Evolutionary conservation across 345 rosid genomes (phyloP), one percentile per base, ranked within the genome.

Genomic region (Hypericum perforatum): DNA sequence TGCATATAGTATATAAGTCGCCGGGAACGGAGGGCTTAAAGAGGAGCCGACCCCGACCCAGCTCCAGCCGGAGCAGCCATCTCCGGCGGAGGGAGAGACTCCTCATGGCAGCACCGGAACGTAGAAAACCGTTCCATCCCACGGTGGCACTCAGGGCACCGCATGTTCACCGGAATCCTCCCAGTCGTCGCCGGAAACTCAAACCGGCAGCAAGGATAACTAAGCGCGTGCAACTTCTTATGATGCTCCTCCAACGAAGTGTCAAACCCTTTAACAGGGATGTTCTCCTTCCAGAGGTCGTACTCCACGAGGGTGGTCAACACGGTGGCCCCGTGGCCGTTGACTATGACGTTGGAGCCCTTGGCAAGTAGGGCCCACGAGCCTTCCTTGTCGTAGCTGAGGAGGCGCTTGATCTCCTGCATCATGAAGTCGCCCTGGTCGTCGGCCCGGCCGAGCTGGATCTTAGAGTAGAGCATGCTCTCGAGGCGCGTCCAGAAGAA

Each of bases 231-330:
- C 9, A 46, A 13, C 50, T 46, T 46, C 29, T 46, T 46, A 29
- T 46, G 50, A 14, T 46, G 50, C 50, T 46, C 50, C 15, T 46
- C 50, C 6, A 46, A 12, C 15, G 50, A 46, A 16, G 22, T 6
- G 50, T 46, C 50, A 46, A 46, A 46, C 6, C 50, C 50, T 13
- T 46, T 46, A 46, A 46, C 50, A 3, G 50, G 50, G 22, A 46
- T 12, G 50, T 46, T 12, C 14, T 46, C 50, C 50, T 46, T 46
- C 50, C 50, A 46, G 29, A 46, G 14, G 50, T 46, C 50, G 22
- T 46, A 46, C 29, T 46, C 50, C 9, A 46, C 10, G 29, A 46
- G 14, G 8, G 50, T 46, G 7, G 50, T 46, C 50, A 46, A 13
- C 12, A 46, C 50, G 22, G 50, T 46, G 50, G 15, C 22, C 5